Conservation (phyloP, 805 yeast genomes). For the Candida taoyuanica region DNA sequence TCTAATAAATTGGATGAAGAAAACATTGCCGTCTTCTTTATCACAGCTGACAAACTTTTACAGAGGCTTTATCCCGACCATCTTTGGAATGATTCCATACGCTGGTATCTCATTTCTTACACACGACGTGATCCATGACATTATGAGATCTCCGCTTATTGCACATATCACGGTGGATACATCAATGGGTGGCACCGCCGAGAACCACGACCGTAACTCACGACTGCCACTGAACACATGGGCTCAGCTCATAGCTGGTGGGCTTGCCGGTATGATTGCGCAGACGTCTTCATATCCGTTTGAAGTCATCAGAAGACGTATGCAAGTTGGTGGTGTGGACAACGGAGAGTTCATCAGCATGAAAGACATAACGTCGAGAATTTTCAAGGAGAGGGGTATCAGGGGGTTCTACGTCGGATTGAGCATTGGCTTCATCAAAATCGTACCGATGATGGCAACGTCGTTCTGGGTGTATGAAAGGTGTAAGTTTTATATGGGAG, state of each 20-base stretch:
- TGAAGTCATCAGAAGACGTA: constrained; percentile 88
- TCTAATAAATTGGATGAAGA: constrained; percentile 20
- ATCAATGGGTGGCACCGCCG: neutral
- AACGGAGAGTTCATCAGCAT: constrained; percentile 53
- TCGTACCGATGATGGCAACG: constrained; percentile 96
- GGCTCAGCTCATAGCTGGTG: constrained; percentile 95
- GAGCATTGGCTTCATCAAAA: constrained; percentile 91
- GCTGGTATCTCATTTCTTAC: constrained; percentile 97
- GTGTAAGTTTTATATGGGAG: constrained; percentile 60
- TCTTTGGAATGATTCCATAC: constrained; percentile 93
- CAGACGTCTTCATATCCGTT: constrained; percentile 97
- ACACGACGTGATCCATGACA: constrained; percentile 86
- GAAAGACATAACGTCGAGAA: constrained; percentile 48
- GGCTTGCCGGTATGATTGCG: constrained; percentile 90
- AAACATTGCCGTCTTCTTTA: constrained; percentile 17
- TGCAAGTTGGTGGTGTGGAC: constrained; percentile 89
- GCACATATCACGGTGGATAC: constrained; percentile 45
- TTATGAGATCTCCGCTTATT: constrained; percentile 60
- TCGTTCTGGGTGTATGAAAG: constrained; percentile 93
- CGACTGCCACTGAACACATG: constrained; percentile 74
- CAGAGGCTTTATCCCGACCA: constrained; percentile 91
- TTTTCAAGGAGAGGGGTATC: constrained; percentile 71
- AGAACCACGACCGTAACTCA: constrained; percentile 23
- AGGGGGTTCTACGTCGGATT: constrained; percentile 92
- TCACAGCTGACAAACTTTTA: constrained; percentile 57